Percentiles rank a stretch among this genome's conserved stretches.
Evolutionary conservation across 2,329 filamentous ascomycete species (phyloP).

Genomic region (Talaromyces piceae): DNA sequence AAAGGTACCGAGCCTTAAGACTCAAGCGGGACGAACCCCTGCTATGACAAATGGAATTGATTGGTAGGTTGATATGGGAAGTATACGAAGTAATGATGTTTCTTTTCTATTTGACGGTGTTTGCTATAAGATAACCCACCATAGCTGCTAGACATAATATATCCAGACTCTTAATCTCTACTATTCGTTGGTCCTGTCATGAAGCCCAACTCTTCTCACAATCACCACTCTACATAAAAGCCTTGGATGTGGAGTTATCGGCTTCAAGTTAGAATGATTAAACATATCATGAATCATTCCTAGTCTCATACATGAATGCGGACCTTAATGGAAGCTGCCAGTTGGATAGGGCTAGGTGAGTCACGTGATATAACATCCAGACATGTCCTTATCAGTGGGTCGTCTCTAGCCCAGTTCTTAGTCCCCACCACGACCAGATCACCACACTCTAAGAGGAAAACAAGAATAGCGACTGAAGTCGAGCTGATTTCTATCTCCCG

Average conservation of each 20-base stretch:
- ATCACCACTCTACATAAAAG: no score
- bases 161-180: no score
- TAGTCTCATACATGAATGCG: no score
- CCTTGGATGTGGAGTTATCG: no score
- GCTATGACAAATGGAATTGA: slow-evolving; percentile 24
- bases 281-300: no score
- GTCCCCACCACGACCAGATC: not conserved
- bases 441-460: not conserved
- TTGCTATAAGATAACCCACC: no score
- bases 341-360: not conserved
- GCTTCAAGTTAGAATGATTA: no score
- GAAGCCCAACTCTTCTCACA: no score
- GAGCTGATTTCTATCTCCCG: not conserved
- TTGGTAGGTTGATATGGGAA: slow-evolving; percentile 19
- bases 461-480: not conserved
- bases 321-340: not conserved
- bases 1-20: slow-evolving; percentile 31
- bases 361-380: not conserved
- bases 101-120: not conserved
- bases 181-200: no score
- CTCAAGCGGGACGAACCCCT: not conserved
- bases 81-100: slow-evolving; percentile 1
- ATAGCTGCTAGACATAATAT: no score
- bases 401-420: not conserved
- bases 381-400: not conserved